Evolutionary conservation across 2,329 filamentous ascomycete genomes (phyloP), one percentile per base, ranked within the genome.

Genomic region (Mycogone perniciosa): DNA sequence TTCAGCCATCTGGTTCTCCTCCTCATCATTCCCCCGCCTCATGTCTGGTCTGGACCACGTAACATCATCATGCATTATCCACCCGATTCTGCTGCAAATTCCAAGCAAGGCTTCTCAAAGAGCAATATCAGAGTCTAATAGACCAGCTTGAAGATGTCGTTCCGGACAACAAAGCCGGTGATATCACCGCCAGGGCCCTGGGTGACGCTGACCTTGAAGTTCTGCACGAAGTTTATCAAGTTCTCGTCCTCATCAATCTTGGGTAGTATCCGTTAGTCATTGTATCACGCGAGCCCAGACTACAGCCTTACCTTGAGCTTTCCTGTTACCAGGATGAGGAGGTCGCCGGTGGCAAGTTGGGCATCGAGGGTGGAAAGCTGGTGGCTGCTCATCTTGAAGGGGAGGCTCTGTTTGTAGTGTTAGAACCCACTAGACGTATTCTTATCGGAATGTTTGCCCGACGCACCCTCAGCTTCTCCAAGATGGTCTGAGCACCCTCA

Each of bases 141-240:
- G 60, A 96, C 81, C 56, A 97, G 81, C 73, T 88, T 88, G 84
- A 97, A 97, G 68, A 97, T 74, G 70, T 97, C 92, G 77, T 97
- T 96, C 76, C 85, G 85, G 67, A 97, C 87, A 69, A 82, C 96
- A 76, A 86, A 96, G 31, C 50, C 50, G 6, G 39, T 48, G 3
- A 52, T 48, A 11, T 52, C 44, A 38, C 50, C 50, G 3, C 44
- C 50, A n/a, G 50, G 33, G 30, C 50, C 50, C 50, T 52, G 50
- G 7, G 13, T 20, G 7, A 52, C 50, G 44, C 46, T 52, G 40
- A 52, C 50, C 39, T 44, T 52, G 45, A 52, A 52, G 50, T 48
- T 52, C 31, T 52, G 50, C 27, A 52, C 50, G 44, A 52, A 52
- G 50, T 52, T 52, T 48, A 52, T 52, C 40, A 48, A 41, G 45